Percentiles rank a stretch among this genome's conserved stretches.
phyloP scores from a whole-genome alignment of 768 basidiomycete genomes.

The Lentinula guzmanii region DNA sequence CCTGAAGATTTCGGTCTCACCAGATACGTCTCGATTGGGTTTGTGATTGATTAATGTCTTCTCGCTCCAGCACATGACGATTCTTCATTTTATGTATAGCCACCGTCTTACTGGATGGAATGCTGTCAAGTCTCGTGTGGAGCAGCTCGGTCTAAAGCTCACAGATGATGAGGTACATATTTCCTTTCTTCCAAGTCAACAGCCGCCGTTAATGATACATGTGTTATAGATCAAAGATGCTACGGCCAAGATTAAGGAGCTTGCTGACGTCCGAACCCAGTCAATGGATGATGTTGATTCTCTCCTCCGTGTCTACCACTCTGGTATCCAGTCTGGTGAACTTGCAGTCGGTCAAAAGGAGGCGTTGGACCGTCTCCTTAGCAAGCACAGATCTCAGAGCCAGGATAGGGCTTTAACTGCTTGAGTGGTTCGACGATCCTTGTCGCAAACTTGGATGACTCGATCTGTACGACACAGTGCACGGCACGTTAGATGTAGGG shows the following conservation, averaged over 20 bases:
- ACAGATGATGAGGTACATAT: conserved; percentile 77
- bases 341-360: conserved; percentile 93
- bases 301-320: conserved; percentile 92
- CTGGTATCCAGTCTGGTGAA: conserved; percentile 86
- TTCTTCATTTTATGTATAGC: conserved; percentile 27
- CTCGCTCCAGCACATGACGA: background rate
- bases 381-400: conserved; percentile 53
- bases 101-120: conserved; percentile 99
- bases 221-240: conserved; percentile 84
- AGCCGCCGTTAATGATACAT: background rate
- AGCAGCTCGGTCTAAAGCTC: conserved; percentile 87
- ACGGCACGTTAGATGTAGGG: background rate
- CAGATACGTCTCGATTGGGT: conserved; percentile 97
- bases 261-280: conserved; percentile 96
- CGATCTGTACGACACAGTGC: background rate
- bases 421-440: background rate
- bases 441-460: background rate
- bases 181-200: background rate
- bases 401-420: background rate
- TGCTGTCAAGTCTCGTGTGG: conserved; percentile 98
- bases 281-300: conserved; percentile 99
- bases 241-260: conserved; percentile 98
- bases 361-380: conserved; percentile 80
- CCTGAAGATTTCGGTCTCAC: conserved; percentile 98
- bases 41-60: conserved; percentile 15